Evolutionary conservation across 345 rosid species (phyloP), one percentile per base, ranked within the genome.

Genomic region (Lumnitzera littorea): DNA sequence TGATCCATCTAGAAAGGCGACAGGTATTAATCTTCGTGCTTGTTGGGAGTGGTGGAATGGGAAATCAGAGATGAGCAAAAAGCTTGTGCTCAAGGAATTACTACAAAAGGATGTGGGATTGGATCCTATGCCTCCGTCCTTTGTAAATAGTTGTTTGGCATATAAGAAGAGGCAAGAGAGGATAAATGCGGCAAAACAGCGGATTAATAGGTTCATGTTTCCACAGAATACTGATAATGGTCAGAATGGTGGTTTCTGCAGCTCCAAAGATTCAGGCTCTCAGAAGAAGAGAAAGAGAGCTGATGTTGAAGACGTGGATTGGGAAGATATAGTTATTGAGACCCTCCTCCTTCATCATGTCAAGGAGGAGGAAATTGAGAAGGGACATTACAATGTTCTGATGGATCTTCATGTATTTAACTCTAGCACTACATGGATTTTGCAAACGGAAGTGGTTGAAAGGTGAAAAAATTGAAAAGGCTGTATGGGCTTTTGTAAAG

Each of bases 241-340:
- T 43, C 70, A n/a, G 58, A n/a, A 13, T 56, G 62, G 48, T 46
- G 25, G 57, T 20, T 16, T 49, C 64, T 50, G 16, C 15, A 41
- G 17, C 0, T 48, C 56, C 13, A 16, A 13, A 70, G 73, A 60
- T 50, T 25, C 61, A 48, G 56, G 49, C 48, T 15, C 57, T 48
- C 62, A 65, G 58, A 70, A 78, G 62, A 82, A 70, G 70, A 81
- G 78, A 76, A 82, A 67, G 67, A 76, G 84, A 52, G 73, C 70
- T 54, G 60, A 2, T 48, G 70, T 13, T 11, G 56, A 48, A 60
- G 83, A 66, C n/a, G 67, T 87, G 62, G 91, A 82, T 74, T 87
- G 91, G 96, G 96, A 89, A 60, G 97, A 87, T 73, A 74, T 87
- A 60, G 64, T 92, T n/a, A 85, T 92, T 17, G 96, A 92, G 74